Evolutionary conservation across 2,329 filamentous ascomycete species (phyloP).

Genomic region (Coleophoma cylindrospora): DNA sequence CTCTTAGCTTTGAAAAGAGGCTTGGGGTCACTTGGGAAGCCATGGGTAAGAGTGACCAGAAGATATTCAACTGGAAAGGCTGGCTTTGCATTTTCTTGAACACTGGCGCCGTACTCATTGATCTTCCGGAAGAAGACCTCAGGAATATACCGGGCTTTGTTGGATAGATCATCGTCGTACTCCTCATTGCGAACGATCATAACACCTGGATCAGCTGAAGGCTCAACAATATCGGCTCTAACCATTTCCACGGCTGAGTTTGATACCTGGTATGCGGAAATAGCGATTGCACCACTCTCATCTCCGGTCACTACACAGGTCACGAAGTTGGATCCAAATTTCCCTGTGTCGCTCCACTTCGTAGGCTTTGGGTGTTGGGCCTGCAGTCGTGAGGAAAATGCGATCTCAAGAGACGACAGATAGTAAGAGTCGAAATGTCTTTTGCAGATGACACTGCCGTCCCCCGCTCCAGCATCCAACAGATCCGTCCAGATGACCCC

Average conservation of each 20-base stretch:
- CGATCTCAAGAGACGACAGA: conserved; percentile 86
- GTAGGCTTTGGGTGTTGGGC: conserved; percentile 83
- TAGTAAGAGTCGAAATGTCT: conserved; percentile 90
- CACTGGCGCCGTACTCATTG: conserved; percentile 94
- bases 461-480: conserved; percentile 71
- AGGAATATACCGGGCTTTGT: conserved; percentile 81
- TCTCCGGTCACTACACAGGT: conserved; percentile 96
- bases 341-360: conserved; percentile 94
- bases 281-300: conserved; percentile 78
- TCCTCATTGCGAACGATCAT: conserved; percentile 95
- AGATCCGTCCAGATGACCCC: conserved; percentile 96
- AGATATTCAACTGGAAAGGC: conserved; percentile 96
- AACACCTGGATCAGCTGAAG: conserved; percentile 84
- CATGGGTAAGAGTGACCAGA: conserved; percentile 91
- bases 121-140: conserved; percentile 95
- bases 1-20: conserved; percentile 65
- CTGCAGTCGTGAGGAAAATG: conserved; percentile 83
- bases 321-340: conserved; percentile 94
- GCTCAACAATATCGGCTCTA: conserved; percentile 87
- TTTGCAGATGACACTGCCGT: conserved; percentile 90
- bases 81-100: conserved; percentile 95
- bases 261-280: conserved; percentile 90
- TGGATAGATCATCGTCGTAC: conserved; percentile 67
- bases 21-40: conserved; percentile 78
- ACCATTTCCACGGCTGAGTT: conserved; percentile 98